Percentiles rank a stretch among this genome's conserved stretches.
Conservation (phyloP, 345 rosid species). For the Populus pruinosa region DNA sequence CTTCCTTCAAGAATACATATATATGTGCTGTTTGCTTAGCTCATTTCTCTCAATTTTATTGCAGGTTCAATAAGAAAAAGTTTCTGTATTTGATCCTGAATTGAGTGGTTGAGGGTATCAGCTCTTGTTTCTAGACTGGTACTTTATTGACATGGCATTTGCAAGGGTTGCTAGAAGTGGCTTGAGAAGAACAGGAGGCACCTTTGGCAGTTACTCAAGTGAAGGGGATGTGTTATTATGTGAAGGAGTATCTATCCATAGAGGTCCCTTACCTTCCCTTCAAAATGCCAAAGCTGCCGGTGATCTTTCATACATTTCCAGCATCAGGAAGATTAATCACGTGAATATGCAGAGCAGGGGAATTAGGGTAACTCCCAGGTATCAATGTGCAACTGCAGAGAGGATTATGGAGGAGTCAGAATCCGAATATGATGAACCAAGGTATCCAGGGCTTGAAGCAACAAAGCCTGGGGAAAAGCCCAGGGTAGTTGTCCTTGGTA, state of each 20-base stretch:
- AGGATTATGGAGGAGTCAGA: constrained; percentile 35
- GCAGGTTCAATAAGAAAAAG: constrained; percentile 19
- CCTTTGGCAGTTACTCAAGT: constrained; percentile 17
- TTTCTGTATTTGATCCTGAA: neutral
- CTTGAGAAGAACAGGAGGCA: constrained; percentile 46
- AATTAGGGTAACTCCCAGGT: constrained; percentile 40
- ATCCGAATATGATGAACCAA: constrained; percentile 38
- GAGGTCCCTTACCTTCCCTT: constrained; percentile 17
- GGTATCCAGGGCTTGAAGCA: constrained; percentile 51
- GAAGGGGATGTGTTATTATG: constrained; percentile 15
- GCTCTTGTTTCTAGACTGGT: constrained; percentile 14
- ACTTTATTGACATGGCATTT: constrained; percentile 46
- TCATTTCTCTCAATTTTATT: constrained; percentile 11
- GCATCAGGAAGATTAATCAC: constrained; percentile 17
- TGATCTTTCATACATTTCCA: constrained; percentile 20
- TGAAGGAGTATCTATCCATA: constrained; percentile 12
- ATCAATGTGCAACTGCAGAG: constrained; percentile 35
- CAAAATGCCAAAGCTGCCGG: constrained; percentile 17
- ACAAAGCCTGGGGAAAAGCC: constrained; percentile 67
- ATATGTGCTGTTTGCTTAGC: neutral
- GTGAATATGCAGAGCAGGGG: constrained; percentile 45
- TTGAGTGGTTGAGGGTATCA: neutral
- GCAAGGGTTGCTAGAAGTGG: constrained; percentile 47
- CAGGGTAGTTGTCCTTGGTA: constrained; percentile 69
- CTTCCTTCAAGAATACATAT: neutral